These are phyloP conservation scores for Citrus glauca DNA, from an alignment of 345 rosid species.

Conservation along the genomic window DNA sequence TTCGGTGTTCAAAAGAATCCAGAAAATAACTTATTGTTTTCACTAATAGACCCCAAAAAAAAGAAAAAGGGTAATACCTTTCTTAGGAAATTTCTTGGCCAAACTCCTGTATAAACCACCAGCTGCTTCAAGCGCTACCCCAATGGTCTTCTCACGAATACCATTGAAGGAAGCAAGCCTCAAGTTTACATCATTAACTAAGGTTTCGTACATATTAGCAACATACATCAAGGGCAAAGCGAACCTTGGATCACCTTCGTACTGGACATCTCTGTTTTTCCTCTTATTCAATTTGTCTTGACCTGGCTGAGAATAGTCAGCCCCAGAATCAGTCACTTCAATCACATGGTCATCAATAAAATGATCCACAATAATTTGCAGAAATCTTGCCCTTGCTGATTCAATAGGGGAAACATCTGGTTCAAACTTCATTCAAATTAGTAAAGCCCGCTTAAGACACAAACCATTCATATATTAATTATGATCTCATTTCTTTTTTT, in stretches of 20 bases:
- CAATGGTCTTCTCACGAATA: conserved; percentile 75
- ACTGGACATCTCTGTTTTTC: conserved; percentile 65
- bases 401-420: conserved; percentile 85
- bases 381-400: conserved; percentile 74
- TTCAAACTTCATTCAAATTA: conserved; percentile 14
- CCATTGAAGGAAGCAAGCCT: conserved; percentile 75
- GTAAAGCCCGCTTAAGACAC: neutral
- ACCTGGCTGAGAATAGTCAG: conserved; percentile 42
- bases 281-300: conserved; percentile 60
- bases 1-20: neutral
- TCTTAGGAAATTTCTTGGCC: conserved; percentile 87
- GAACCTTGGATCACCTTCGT: conserved; percentile 70
- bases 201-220: conserved; percentile 82
- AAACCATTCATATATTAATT: neutral
- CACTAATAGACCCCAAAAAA: neutral
- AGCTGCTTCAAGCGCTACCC: conserved; percentile 92
- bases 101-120: conserved; percentile 88
- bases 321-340: conserved; percentile 51
- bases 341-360: conserved; percentile 64
- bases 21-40: neutral
- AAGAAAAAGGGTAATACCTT: conserved; percentile 39
- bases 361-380: conserved; percentile 69
- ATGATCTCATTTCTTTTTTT: neutral
- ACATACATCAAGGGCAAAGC: conserved; percentile 92
- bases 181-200: conserved; percentile 69